Base-by-base conservation (phyloP, 2,329 filamentous ascomycete species). In the Macrophomina phaseolina region DNA sequence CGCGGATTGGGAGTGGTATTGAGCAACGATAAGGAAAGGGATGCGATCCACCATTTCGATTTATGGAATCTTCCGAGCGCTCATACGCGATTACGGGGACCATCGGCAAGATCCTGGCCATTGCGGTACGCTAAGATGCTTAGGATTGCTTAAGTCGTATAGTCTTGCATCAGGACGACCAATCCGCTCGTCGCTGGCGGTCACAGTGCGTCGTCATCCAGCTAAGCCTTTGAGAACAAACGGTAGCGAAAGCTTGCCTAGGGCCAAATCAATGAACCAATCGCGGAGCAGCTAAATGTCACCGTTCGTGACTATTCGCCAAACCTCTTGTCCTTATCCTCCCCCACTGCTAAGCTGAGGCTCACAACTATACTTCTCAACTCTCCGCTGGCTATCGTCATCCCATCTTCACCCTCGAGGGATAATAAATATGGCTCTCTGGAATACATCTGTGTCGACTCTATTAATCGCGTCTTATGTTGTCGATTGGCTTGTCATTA, bases 401-500 rank as follows among this genome's bases (percentile, higher is more conserved):
- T 14, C n/a, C 9, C 45, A 6, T n/a, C 45, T 12, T 48, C 45
- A 12, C 6, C n/a, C 45, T 12, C 12, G 6, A 16, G 45, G n/a
- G 12, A 18, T 6, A n/a, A n/a, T n/a, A n/a, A 48, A 48, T 9
- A 48, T 48, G 45, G 9, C 45, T 48, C 16, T 16, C 16, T 16
- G 45, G 45, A n/a, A 16, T n/a, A 16, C 11, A 12, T 48, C 45
- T 68, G 77, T 78, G 49, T 84, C 84, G 5, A 81, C 82, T 70
- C 78, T 83, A 46, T 78, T 93, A 48, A 75, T 90, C 51, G 73
- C 87, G 9, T 91, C 90, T 4, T 93, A 94, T 75, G 79, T 89
- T 55, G 80, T 91, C 67, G 91, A 94, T 80, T 94, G 91, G 91
- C 74, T 90, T 55, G 81, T 91, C 67, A 85, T 91, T 66, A 78